phyloP scores from a whole-genome alignment of 257 asterid genomes.

The Fraxinus americana region DNA sequence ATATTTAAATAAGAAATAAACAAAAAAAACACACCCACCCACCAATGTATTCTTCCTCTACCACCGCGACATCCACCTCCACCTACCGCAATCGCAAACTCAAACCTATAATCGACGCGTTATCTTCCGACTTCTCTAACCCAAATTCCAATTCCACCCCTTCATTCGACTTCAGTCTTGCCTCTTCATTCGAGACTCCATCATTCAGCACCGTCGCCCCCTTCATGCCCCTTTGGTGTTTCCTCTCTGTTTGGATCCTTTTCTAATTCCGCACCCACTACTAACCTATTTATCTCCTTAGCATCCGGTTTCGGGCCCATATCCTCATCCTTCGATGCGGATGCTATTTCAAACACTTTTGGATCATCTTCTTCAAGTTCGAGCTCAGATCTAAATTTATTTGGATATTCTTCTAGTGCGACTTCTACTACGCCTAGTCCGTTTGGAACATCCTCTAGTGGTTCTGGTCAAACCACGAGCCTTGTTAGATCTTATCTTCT shows the following conservation, averaged over 20 bases:
- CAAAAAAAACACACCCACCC: too few species aligned
- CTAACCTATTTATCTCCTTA: conserved; percentile 24
- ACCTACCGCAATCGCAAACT: too few species aligned
- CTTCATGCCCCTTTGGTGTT: not conserved
- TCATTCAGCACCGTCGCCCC: conserved; percentile 13
- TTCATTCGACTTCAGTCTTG: conserved; percentile 42
- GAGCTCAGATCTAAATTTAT: too few species aligned
- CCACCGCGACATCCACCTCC: too few species aligned
- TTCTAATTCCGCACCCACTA: conserved; percentile 26
- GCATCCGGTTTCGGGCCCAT: conserved; percentile 5
- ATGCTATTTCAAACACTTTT: conserved; percentile 26
- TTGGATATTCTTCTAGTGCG: not conserved
- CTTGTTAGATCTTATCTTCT: conserved; percentile 29
- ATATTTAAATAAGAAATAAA: too few species aligned
- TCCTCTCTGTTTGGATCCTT: conserved; percentile 30
- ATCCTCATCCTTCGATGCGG: conserved; percentile 32
- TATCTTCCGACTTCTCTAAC: conserved; percentile 39
- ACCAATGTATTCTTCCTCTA: too few species aligned
- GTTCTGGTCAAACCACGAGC: conserved; percentile 28
- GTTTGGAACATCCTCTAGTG: not conserved
- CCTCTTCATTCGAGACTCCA: conserved; percentile 27
- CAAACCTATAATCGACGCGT: not conserved
- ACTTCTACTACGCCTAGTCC: not conserved
- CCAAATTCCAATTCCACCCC: conserved; percentile 44
- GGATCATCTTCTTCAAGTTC: conserved; percentile 21